A percentile compares a stretch with the other conserved stretches of the same genome.
Conservation (phyloP, 306 rosid species). For the Oxytropis ochrocephala region DNA sequence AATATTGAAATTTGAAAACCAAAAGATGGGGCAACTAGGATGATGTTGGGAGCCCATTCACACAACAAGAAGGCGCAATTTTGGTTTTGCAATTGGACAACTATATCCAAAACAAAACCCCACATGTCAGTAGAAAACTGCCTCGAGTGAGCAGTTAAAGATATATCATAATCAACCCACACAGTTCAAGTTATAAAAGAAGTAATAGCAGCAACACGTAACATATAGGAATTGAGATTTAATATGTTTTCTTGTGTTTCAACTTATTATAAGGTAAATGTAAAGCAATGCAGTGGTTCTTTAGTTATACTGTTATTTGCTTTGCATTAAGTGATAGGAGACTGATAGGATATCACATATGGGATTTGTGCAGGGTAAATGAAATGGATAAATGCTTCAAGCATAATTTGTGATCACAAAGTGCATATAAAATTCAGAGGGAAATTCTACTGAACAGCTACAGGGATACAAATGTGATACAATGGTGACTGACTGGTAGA, state of each 20-base stretch:
- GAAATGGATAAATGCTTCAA: background rate
- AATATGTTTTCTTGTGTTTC: background rate
- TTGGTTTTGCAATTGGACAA: background rate
- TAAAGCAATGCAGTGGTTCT: background rate
- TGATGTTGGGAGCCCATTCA: background rate
- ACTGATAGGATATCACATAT: background rate
- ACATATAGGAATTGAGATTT: background rate
- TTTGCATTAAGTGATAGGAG: background rate
- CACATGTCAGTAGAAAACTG: background rate
- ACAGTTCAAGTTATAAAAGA: background rate
- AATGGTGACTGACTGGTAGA: background rate
- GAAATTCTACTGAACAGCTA: background rate
- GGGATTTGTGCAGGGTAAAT: background rate
- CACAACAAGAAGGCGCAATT: background rate
- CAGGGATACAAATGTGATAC: background rate
- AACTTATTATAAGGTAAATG: background rate
- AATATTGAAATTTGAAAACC: background rate
- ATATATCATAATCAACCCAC: background rate
- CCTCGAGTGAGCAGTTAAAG: background rate
- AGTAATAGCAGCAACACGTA: background rate
- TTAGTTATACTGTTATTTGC: background rate
- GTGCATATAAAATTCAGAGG: background rate
- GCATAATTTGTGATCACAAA: background rate
- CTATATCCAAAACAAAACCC: background rate
- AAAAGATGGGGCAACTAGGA: constrained; percentile 1